Evolutionary conservation across 768 basidiomycete genomes (phyloP), one percentile per base, ranked within the genome.

Genomic region (Leccinum subgranulosum): DNA sequence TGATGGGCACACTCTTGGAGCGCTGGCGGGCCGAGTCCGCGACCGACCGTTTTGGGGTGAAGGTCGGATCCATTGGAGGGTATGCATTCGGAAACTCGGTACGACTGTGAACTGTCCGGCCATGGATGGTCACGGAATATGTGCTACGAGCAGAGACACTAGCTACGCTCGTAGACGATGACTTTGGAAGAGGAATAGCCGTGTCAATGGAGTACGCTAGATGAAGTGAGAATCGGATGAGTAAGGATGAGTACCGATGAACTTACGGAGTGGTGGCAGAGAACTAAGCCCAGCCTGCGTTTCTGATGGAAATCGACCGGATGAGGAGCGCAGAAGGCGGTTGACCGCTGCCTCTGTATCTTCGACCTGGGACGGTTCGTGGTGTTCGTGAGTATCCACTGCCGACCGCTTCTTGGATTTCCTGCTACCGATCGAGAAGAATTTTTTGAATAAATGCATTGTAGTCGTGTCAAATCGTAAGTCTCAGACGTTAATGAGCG

Each of bases 191-290:
- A 55, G 78, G 76, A 14, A 81, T 64, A 25, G 86, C 75, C 49
- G 77, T 73, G 62, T 89, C 82, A 36, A 87, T 85, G 10, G 88
- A 88, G 65, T 89, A 87, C 10, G 85, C 85, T 87, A 54, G 31
- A 55, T 1, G 23, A 31, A n/a, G 47, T 39, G 51, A 34, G 39
- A 25, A 34, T 54, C 25, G 14, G 28, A 39, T 1, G 41, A 45
- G 8, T 10, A 6, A 50, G 11, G 29, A n/a, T 4, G 8, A 31
- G 39, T 0, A 41, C 7, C 2, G n/a, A 43, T 14, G 4, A 29
- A 79, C 90, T 75, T 66, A 92, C 90, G 88, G 60, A 90, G 73
- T 53, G 88, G 87, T 21, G 88, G 85, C 9, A 91, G 69, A 50
- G 80, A 76, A 23, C 76, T 66, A 64, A 84, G 82, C 64, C 85